phyloP scores from a whole-genome alignment of 257 asterid species.

The Solanum sejunctum region DNA sequence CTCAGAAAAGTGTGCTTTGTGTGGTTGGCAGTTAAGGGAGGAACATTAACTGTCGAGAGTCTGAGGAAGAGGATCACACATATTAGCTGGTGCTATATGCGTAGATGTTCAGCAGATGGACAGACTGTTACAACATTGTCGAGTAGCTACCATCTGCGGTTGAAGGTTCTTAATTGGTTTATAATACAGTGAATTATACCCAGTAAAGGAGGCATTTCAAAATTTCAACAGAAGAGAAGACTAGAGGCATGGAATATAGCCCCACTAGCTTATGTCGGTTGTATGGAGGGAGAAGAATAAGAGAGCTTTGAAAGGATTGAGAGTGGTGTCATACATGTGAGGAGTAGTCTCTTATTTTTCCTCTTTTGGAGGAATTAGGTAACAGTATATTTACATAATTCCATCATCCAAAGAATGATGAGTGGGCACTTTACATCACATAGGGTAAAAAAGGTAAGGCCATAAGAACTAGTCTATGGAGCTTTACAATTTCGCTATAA shows the following conservation, averaged over 20 bases:
- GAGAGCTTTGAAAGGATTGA: neutral
- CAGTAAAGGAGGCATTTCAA: neutral
- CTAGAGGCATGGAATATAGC: neutral
- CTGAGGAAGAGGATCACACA: neutral
- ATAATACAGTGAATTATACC: neutral
- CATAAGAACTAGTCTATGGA: no score
- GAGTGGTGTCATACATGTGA: neutral
- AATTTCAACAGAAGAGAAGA: neutral
- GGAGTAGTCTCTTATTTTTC: neutral
- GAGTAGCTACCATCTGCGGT: neutral
- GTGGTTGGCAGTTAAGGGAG: neutral
- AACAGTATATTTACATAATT: no score
- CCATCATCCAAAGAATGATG: no score
- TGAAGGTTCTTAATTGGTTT: neutral
- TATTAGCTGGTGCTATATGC: neutral
- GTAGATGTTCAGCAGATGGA: neutral
- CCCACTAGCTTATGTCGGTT: neutral
- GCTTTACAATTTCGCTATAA: no score
- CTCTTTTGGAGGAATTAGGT: neutral
- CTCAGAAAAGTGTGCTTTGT: neutral
- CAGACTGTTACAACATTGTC: neutral
- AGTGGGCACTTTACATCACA: no score
- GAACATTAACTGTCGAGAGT: neutral
- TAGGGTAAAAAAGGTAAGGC: no score
- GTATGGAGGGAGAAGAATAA: neutral